phyloP scores from a whole-genome alignment of 2,329 filamentous ascomycete species.

The Cryphonectria japonica region DNA sequence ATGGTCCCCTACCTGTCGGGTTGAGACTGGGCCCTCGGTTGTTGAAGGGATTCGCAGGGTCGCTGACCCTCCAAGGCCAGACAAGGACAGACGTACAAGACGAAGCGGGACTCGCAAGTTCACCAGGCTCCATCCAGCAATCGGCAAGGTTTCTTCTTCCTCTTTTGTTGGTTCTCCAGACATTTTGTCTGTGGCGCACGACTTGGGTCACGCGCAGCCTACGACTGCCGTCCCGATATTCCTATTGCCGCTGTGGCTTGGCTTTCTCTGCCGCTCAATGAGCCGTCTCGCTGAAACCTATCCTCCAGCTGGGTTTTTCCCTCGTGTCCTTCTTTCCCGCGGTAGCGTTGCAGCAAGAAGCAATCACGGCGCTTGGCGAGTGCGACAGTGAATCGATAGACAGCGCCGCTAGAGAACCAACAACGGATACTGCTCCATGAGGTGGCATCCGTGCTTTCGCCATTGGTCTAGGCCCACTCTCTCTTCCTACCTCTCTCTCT shows the following conservation, averaged over 20 bases:
- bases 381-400: slow-evolving; percentile 27
- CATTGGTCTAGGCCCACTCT: background rate
- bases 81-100: background rate
- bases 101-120: background rate
- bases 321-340: background rate
- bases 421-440: background rate
- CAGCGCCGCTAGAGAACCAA: slow-evolving; percentile 26
- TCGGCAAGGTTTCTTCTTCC: background rate
- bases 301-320: slow-evolving; percentile 5
- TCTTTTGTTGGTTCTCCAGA: background rate
- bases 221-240: slow-evolving; percentile 13
- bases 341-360: slow-evolving; percentile 22
- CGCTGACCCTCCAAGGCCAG: background rate
- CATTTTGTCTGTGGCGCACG: slow-evolving; percentile 6
- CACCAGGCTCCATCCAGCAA: background rate
- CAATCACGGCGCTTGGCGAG: slow-evolving; percentile 11
- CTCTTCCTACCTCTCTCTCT: too few species aligned
- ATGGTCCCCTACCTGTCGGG: background rate
- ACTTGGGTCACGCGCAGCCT: slow-evolving; percentile 10
- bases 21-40: background rate
- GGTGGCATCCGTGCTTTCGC: slow-evolving; percentile 1
- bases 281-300: slow-evolving; percentile 15
- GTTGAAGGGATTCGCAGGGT: background rate
- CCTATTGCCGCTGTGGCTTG: slow-evolving; percentile 23
- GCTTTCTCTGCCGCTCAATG: background rate